Evolutionary conservation across 371 early-diverging fungal genomes (phyloP), one percentile per base, ranked within the genome.

Genomic region (Circinella minor): DNA sequence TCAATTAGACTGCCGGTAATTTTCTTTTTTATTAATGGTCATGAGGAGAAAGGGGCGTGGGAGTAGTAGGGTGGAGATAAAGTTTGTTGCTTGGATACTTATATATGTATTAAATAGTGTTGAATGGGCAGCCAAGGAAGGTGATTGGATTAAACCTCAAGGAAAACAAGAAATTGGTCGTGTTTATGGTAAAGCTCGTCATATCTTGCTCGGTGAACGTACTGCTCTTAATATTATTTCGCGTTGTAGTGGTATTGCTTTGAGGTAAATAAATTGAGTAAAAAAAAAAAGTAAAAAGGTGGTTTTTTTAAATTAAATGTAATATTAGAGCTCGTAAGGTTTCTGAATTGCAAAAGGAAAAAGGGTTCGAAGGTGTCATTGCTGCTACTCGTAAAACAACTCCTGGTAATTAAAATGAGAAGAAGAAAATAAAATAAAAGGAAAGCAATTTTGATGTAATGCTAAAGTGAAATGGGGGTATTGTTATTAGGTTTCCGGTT

Each of bases 321-420:
- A 17, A 27, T 51, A 54, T 38, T 49, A 80, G 82, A 77, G 76
- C 96, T 7, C 85, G 90, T 46, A 83, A 85, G 38, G 88, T 97
- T 11, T 77, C 77, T 38, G 74, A 87, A 11, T 65, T 97, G 39
- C 93, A 94, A 71, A 87, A 93, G 36, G 73, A 83, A 59, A 82
- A 89, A 43, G 87, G 88, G 1, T 99, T 93, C 83, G 79, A 88
- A 36, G 99, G 99, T 51, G 82, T 94, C 4, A 90, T 99, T 76
- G 97, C 97, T 15, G 99, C 96, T 18, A 99, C 98, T 8, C 91
- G 99, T 69, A 99, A 99, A 80, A 98, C 98, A n/a, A 99, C 99
- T 4, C 99, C 99, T 36, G 96, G 95, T 92, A 4, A 20, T 27
- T 9, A 47, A 3, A 1, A 59, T 3, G 9, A 48, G n/a, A n/a